phyloP scores from a whole-genome alignment of 352 stramenopile species.

The Phytophthora lateralis region DNA sequence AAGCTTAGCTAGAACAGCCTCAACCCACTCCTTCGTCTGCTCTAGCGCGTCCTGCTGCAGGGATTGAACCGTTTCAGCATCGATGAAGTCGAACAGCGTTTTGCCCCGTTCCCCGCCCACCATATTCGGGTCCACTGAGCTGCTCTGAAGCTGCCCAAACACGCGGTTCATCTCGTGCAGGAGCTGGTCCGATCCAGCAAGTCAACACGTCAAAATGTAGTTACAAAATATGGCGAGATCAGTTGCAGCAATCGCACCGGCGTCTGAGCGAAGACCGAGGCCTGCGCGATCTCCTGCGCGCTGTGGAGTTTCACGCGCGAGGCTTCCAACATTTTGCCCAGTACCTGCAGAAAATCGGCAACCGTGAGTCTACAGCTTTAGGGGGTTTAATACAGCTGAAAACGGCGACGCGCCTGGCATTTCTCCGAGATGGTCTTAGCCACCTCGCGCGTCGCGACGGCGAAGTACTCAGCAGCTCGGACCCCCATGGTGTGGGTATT shows the following conservation, averaged over 20 bases:
- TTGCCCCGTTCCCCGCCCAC: constrained; percentile 59
- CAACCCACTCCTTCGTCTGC: constrained; percentile 67
- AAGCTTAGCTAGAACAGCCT: too few species aligned
- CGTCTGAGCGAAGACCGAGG: constrained; percentile 63
- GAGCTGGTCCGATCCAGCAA: constrained; percentile 39
- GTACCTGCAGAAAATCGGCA: constrained; percentile 36
- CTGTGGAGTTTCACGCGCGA: constrained; percentile 68
- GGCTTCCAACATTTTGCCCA: constrained; percentile 67
- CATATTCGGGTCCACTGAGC: constrained; percentile 57
- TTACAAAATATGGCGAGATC: neutral
- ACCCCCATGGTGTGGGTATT: constrained; percentile 5
- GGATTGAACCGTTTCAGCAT: constrained; percentile 79
- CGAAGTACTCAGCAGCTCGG: constrained; percentile 42
- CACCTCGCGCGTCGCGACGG: constrained; percentile 60
- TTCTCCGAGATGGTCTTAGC: constrained; percentile 74
- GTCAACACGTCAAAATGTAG: too few species aligned
- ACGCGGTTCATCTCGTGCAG: constrained; percentile 76
- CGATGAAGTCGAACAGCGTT: constrained; percentile 86
- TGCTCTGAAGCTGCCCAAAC: constrained; percentile 66
- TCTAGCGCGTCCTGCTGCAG: constrained; percentile 78
- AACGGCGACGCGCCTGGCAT: constrained; percentile 47
- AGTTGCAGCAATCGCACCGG: constrained; percentile 34
- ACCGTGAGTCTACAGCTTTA: neutral
- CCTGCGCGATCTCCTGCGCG: constrained; percentile 46
- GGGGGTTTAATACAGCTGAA: neutral